These are phyloP conservation scores for Podospora appendiculata DNA, from an alignment of 495 filamentous ascomycete species.

Conservation along the genomic window DNA sequence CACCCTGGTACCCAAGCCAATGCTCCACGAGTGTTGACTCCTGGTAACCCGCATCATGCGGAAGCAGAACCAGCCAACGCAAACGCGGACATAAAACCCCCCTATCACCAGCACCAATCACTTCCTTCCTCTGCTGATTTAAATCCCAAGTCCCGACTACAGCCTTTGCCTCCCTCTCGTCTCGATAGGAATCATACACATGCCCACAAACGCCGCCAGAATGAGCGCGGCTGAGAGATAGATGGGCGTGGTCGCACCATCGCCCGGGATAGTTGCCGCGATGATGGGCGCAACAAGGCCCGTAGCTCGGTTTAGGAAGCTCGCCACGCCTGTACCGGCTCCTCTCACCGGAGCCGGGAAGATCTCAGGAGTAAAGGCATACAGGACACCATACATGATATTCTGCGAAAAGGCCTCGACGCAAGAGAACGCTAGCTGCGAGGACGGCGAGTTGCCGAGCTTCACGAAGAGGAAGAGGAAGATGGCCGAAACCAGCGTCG, in stretches of 20 bases:
- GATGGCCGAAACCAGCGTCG: constrained; percentile 61
- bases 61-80: too few species aligned
- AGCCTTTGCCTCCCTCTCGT: constrained; percentile 62
- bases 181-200: constrained; percentile 65
- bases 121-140: too few species aligned
- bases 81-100: too few species aligned
- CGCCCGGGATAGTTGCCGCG: constrained; percentile 60
- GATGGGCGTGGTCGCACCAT: constrained; percentile 60
- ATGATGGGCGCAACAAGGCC: constrained; percentile 72
- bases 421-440: constrained; percentile 66
- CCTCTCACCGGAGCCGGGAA: constrained; percentile 74
- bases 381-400: constrained; percentile 83
- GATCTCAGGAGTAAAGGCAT: constrained; percentile 78
- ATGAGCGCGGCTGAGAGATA: constrained; percentile 68
- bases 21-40: too few species aligned
- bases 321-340: constrained; percentile 70
- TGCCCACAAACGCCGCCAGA: constrained; percentile 55
- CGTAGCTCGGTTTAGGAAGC: constrained; percentile 62
- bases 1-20: too few species aligned
- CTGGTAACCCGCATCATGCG: too few species aligned
- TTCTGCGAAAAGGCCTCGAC: constrained; percentile 69
- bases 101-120: too few species aligned
- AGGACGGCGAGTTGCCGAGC: constrained; percentile 46
- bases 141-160: constrained; percentile 14
- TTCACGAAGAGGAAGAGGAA: constrained; percentile 57